Percentiles rank a stretch among this genome's conserved stretches.
Conservation (phyloP, 208 protist species). For the Kentomonas sorsogonicus region DNA sequence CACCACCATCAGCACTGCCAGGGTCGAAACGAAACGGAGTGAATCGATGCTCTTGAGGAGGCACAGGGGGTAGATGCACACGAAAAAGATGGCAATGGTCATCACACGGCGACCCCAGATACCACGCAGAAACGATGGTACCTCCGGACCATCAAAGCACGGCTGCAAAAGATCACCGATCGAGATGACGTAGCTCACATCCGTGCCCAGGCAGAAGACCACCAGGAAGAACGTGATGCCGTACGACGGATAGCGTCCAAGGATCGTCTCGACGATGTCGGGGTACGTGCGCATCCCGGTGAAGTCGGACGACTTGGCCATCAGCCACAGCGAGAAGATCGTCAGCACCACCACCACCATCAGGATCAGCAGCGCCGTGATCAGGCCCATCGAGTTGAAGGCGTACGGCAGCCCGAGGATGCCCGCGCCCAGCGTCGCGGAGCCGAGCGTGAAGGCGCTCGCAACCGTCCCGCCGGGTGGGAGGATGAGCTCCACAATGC, state of each 20-base stretch:
- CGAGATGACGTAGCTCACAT: conserved; percentile 56
- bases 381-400: conserved; percentile 33
- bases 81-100: conserved; percentile 40
- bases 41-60: conserved; percentile 78
- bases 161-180: conserved; percentile 45
- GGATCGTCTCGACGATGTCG: conserved; percentile 15
- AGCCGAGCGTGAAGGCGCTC: conserved; percentile 33
- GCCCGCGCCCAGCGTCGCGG: conserved; percentile 33
- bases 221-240: conserved; percentile 33
- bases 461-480: conserved; percentile 31
- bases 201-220: conserved; percentile 23
- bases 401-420: conserved; percentile 38
- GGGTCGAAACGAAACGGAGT: conserved; percentile 50
- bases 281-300: conserved; percentile 28
- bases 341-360: conserved; percentile 25
- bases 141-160: conserved; percentile 23
- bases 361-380: conserved; percentile 25
- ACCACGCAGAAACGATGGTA: conserved; percentile 26
- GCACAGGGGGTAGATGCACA: conserved; percentile 63
- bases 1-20: conserved; percentile 50
- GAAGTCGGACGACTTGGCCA: conserved; percentile 22
- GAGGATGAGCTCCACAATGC: conserved; percentile 22
- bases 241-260: conserved; percentile 14
- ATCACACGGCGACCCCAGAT: conserved; percentile 32
- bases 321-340: conserved; percentile 34